Conservation (phyloP, 768 basidiomycete genomes). For the Melanogaster broomeanus region DNA sequence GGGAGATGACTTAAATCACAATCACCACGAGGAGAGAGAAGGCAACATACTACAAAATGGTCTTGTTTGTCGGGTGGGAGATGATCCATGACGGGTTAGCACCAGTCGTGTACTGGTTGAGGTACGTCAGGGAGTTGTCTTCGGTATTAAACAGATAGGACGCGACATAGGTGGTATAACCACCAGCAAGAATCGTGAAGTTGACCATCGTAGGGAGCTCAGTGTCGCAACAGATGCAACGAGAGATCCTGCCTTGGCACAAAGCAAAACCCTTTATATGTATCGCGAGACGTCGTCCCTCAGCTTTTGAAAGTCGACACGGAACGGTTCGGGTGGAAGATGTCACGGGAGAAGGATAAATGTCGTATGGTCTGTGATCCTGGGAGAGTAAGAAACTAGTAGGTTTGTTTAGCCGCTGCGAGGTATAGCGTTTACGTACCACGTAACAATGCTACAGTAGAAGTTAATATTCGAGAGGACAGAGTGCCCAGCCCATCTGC, state of each 20-base stretch:
- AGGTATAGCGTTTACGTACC: too few species aligned
- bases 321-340: neutral
- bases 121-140: constrained; percentile 45
- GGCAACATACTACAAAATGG: constrained; percentile 58
- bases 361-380: neutral
- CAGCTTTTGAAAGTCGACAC: neutral
- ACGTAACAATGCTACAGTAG: too few species aligned
- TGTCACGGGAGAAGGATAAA: neutral
- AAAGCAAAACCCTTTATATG: neutral
- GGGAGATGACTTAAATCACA: neutral
- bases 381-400: neutral
- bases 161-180: constrained; percentile 59
- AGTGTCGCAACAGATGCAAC: too few species aligned
- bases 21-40: neutral
- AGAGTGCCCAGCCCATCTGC: too few species aligned
- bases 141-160: constrained; percentile 63
- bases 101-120: constrained; percentile 44
- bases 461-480: too few species aligned
- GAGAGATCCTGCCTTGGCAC: neutral
- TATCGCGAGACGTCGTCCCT: neutral
- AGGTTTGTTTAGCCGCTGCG: too few species aligned
- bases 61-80: constrained; percentile 54
- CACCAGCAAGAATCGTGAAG: constrained; percentile 69
- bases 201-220: constrained; percentile 51
- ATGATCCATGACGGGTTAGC: constrained; percentile 62